Conservation (phyloP, 495 filamentous ascomycete genomes). For the Xylaria palmicola region DNA sequence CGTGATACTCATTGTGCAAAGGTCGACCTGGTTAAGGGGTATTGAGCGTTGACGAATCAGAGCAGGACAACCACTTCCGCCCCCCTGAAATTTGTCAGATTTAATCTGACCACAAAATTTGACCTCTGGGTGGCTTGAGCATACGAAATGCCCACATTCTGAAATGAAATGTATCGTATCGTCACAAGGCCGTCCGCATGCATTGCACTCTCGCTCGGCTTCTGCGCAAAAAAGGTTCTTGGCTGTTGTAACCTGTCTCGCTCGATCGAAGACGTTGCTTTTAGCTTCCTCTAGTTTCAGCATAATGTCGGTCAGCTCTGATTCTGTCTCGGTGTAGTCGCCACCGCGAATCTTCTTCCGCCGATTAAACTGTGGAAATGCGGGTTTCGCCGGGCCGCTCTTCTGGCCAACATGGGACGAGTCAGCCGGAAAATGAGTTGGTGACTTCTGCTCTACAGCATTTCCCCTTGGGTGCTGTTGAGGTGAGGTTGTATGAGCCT, state of each 20-base stretch:
- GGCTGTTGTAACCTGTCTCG: slow-evolving; percentile 9
- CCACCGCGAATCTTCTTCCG: slow-evolving; percentile 11
- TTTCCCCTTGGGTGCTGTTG: neutral
- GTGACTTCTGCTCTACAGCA: neutral
- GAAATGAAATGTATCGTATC: slow-evolving; percentile 39
- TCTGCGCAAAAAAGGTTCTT: neutral
- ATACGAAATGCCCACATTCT: slow-evolving; percentile 53
- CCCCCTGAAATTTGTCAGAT: neutral
- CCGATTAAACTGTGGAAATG: slow-evolving; percentile 3
- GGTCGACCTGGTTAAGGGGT: slow-evolving; percentile 12
- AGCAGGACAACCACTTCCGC: slow-evolving; percentile 13
- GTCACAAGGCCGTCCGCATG: slow-evolving; percentile 23
- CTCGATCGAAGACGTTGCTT: neutral
- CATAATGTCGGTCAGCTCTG: slow-evolving; percentile 8
- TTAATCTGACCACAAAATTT: slow-evolving; percentile 14
- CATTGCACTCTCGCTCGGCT: slow-evolving; percentile 23
- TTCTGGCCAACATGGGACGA: neutral
- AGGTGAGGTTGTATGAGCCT: neutral
- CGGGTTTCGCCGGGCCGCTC: neutral
- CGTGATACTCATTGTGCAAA: neutral
- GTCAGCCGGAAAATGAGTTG: neutral
- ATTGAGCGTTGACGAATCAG: slow-evolving; percentile 13
- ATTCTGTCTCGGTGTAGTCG: slow-evolving; percentile 14
- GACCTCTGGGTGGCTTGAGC: slow-evolving; percentile 33
- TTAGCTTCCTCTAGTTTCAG: slow-evolving; percentile 4